Percentiles rank a stretch among this genome's conserved stretches.
phyloP scores from a whole-genome alignment of 345 rosid genomes.

The Aquilaria sinensis region DNA sequence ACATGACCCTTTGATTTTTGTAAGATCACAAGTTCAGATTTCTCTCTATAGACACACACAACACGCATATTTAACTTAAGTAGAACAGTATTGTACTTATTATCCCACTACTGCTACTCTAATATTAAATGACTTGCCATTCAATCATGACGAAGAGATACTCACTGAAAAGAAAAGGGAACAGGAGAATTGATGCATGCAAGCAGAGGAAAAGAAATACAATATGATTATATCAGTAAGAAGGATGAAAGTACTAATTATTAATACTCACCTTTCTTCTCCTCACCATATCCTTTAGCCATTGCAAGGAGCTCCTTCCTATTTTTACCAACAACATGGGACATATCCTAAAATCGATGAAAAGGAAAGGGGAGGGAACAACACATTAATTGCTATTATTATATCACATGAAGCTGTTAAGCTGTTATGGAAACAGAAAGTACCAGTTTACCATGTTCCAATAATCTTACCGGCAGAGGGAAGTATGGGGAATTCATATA shows the following conservation, averaged over 20 bases:
- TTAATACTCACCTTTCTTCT: conserved; percentile 63
- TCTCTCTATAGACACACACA: background rate
- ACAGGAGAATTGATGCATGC: background rate
- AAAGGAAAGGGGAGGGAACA: background rate
- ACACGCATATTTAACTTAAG: no score
- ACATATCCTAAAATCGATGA: conserved; percentile 59
- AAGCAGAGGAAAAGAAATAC: conserved; percentile 6
- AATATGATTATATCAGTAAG: background rate
- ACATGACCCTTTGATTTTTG: background rate
- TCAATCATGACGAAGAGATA: no score
- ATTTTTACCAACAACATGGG: conserved; percentile 91
- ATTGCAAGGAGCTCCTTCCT: conserved; percentile 94
- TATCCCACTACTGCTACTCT: no score
- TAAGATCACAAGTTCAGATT: background rate
- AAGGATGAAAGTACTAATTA: background rate
- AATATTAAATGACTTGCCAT: no score
- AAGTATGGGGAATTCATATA: conserved; percentile 82
- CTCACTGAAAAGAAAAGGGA: background rate
- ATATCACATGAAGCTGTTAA: background rate
- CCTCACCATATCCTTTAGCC: conserved; percentile 85
- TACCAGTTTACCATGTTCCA: conserved; percentile 11
- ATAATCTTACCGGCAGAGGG: conserved; percentile 77
- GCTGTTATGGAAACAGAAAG: background rate
- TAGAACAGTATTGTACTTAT: no score
- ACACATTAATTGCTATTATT: background rate